Conservation (phyloP, 2,329 filamentous ascomycete genomes). For the Stagonosporopsis vannaccii region DNA sequence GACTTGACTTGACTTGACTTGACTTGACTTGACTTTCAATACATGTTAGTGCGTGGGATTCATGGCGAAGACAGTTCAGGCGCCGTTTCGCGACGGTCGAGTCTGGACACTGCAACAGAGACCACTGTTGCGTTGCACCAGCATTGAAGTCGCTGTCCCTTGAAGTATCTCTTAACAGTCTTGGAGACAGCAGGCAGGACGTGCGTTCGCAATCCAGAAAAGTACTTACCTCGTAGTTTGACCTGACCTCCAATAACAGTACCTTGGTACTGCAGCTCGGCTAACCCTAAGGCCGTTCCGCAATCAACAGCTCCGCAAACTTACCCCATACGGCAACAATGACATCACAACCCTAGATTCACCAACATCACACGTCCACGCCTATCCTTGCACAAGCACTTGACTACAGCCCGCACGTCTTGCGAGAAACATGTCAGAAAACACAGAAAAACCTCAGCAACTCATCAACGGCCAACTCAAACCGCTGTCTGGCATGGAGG, state of each 20-base stretch:
- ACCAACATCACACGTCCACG: constrained; percentile 1
- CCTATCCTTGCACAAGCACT: neutral
- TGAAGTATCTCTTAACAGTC: neutral
- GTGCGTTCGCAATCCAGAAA: neutral
- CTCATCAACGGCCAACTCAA: constrained; percentile 15
- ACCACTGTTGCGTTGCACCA: too few species aligned
- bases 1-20: neutral
- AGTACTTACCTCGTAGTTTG: neutral
- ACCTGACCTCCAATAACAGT: neutral
- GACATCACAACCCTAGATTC: constrained; percentile 7
- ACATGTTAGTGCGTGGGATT: neutral
- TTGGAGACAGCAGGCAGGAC: neutral
- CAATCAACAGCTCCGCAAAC: constrained; percentile 2
- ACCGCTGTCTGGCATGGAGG: constrained; percentile 6
- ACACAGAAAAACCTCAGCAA: constrained; percentile 9
- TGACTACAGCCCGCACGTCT: neutral
- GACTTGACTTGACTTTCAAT: neutral
- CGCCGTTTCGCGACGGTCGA: too few species aligned
- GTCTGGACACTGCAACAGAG: too few species aligned
- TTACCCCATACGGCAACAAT: constrained; percentile 9
- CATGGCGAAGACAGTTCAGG: neutral
- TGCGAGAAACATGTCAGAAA: constrained; percentile 1
- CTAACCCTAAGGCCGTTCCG: neutral
- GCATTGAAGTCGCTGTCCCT: too few species aligned
- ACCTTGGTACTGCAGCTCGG: neutral